phyloP scores from a whole-genome alignment of 371 early-diverging fungal genomes.

The Mucor sp. region DNA sequence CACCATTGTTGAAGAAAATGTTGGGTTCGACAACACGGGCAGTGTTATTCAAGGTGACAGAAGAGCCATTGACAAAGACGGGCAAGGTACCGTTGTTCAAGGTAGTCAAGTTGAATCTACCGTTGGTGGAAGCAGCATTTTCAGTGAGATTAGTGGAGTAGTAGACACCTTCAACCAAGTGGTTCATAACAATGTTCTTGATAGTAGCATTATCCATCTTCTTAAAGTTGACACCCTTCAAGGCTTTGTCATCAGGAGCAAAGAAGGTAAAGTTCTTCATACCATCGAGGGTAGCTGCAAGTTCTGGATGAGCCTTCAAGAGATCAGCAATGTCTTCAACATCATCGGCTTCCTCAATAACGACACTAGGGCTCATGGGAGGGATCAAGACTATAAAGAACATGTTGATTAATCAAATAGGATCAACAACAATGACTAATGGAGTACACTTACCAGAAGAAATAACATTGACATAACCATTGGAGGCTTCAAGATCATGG shows the following conservation, averaged over 20 bases:
- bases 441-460: constrained; percentile 18
- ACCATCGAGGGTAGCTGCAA: constrained; percentile 20
- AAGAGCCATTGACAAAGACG: constrained; percentile 14
- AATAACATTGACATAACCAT: constrained; percentile 44
- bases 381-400: constrained; percentile 34
- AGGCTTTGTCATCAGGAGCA: constrained; percentile 33
- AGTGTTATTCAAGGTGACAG: constrained; percentile 34
- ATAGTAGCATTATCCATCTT: constrained; percentile 12
- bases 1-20: constrained; percentile 48
- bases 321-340: constrained; percentile 8
- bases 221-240: constrained; percentile 7
- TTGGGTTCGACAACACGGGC: constrained; percentile 36
- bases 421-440: background rate
- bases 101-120: constrained; percentile 11
- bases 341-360: constrained; percentile 17
- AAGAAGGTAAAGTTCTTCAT: constrained; percentile 39
- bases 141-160: constrained; percentile 39
- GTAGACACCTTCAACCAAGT: constrained; percentile 44
- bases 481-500: constrained; percentile 36
- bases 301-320: constrained; percentile 7
- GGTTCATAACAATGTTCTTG: constrained; percentile 23
- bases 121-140: constrained; percentile 11
- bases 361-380: constrained; percentile 25
- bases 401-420: background rate
- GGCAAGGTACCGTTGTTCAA: constrained; percentile 13